phyloP scores from a whole-genome alignment of 805 yeast species.

The Tetrapisispora arboricola region DNA sequence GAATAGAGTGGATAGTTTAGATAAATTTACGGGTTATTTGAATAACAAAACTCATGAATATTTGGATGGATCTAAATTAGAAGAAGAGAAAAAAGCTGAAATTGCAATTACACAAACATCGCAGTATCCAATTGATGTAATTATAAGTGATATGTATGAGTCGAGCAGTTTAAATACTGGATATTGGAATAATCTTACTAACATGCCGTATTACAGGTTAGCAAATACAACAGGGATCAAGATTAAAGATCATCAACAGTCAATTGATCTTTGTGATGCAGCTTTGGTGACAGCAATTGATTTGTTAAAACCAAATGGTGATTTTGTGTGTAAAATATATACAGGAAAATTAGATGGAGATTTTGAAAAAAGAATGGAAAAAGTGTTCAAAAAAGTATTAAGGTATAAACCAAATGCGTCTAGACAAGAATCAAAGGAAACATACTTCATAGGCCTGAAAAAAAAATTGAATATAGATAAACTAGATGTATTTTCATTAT shows the following conservation, averaged over 20 bases:
- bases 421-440: constrained; percentile 69
- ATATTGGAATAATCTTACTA: constrained; percentile 52
- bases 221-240: constrained; percentile 80
- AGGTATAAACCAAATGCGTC: constrained; percentile 77
- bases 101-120: background rate
- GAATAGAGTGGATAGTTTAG: constrained; percentile 29
- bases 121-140: constrained; percentile 45
- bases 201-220: constrained; percentile 81
- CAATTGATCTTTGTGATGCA: constrained; percentile 86
- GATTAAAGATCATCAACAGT: constrained; percentile 69
- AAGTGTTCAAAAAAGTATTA: constrained; percentile 51
- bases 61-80: too few species aligned
- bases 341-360: constrained; percentile 69
- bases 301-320: constrained; percentile 60
- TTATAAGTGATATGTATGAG: constrained; percentile 77
- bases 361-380: constrained; percentile 48
- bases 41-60: too few species aligned
- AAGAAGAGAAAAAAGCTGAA: background rate
- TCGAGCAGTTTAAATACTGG: constrained; percentile 43
- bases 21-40: constrained; percentile 19
- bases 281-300: constrained; percentile 69
- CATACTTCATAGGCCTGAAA: constrained; percentile 63
- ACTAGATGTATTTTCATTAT: constrained; percentile 32
- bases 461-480: constrained; percentile 37
- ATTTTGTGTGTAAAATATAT: constrained; percentile 72